These are phyloP conservation scores for Psilocybe azurescens DNA, from an alignment of 768 basidiomycete genomes.

Conservation along the genomic window DNA sequence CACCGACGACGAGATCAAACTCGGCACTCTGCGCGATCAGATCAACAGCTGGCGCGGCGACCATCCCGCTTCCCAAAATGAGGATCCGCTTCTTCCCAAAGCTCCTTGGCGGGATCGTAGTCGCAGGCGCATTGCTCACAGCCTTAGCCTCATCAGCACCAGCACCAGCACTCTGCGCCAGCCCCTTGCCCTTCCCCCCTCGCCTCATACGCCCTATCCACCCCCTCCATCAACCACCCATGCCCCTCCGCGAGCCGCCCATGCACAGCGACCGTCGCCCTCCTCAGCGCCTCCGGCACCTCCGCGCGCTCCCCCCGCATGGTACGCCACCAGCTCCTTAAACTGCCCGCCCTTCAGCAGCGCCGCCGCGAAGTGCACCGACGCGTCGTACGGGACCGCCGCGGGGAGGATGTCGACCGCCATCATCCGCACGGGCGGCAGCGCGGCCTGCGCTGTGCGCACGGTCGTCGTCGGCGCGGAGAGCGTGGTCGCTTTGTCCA, in stretches of 20 bases:
- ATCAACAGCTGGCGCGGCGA: constrained; percentile 87
- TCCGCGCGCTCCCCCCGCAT: constrained; percentile 8
- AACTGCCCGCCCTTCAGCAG: constrained; percentile 70
- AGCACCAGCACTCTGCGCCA: background rate
- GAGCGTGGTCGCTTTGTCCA: constrained; percentile 78
- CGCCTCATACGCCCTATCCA: constrained; percentile 35
- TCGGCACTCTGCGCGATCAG: constrained; percentile 68
- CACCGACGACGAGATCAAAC: constrained; percentile 79
- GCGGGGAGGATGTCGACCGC: constrained; percentile 92
- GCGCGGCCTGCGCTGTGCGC: constrained; percentile 35
- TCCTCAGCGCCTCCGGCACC: constrained; percentile 52
- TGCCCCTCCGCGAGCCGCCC: constrained; percentile 62
- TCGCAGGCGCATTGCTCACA: background rate
- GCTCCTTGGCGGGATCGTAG: background rate
- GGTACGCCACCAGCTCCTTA: constrained; percentile 48
- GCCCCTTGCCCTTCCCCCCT: background rate
- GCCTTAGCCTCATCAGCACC: too few relatives aligned
- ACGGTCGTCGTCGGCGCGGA: constrained; percentile 68
- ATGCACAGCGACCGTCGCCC: constrained; percentile 70
- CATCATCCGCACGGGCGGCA: constrained; percentile 78
- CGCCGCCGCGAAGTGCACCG: constrained; percentile 70
- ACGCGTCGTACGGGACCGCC: constrained; percentile 82
- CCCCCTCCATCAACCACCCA: constrained; percentile 59
- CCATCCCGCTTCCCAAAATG: constrained; percentile 94
- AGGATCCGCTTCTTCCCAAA: constrained; percentile 66